Conservation (phyloP, 2,329 filamentous ascomycete species). For the Talaromyces sp. region DNA sequence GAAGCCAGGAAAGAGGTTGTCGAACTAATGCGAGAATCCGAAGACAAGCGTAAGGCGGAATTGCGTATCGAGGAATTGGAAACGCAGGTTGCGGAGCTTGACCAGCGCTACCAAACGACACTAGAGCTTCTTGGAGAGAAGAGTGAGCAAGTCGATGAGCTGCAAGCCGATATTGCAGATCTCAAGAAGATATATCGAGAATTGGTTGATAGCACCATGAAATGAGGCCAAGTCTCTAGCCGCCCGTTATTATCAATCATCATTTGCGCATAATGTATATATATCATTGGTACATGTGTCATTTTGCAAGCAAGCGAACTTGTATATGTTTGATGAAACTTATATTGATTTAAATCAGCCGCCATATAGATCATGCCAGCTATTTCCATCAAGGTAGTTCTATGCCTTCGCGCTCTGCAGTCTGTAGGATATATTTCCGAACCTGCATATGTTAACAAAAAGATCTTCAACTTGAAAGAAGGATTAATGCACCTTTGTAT, state of each 20-base stretch:
- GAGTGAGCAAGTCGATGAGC: slow-evolving; percentile 89
- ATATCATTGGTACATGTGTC: slow-evolving; percentile 15
- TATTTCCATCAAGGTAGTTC: slow-evolving; percentile 46
- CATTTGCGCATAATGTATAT: slow-evolving; percentile 19
- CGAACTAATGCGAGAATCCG: slow-evolving; percentile 78
- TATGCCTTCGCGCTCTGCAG: slow-evolving; percentile 81
- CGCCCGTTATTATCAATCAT: not conserved
- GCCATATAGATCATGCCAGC: slow-evolving; percentile 17
- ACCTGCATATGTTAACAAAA: slow-evolving; percentile 49
- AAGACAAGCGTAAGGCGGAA: slow-evolving; percentile 62
- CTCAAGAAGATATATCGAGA: slow-evolving; percentile 96
- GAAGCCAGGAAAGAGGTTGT: slow-evolving; percentile 93
- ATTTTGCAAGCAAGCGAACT: slow-evolving; percentile 7
- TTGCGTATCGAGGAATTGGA: slow-evolving; percentile 64
- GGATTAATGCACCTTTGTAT: slow-evolving; percentile 64
- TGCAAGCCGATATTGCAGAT: slow-evolving; percentile 83
- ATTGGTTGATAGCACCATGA: slow-evolving; percentile 78
- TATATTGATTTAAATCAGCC: slow-evolving; percentile 5
- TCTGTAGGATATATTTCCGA: slow-evolving; percentile 70
- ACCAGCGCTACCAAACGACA: slow-evolving; percentile 80
- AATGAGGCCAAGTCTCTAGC: slow-evolving; percentile 41
- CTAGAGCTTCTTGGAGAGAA: slow-evolving; percentile 95
- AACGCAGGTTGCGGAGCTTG: slow-evolving; percentile 63
- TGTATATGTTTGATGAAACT: slow-evolving; percentile 13
- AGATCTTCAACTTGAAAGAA: not conserved